These are phyloP conservation scores for Heimioporus sp. DNA, from an alignment of 768 basidiomycete genomes.

Conservation along the genomic window DNA sequence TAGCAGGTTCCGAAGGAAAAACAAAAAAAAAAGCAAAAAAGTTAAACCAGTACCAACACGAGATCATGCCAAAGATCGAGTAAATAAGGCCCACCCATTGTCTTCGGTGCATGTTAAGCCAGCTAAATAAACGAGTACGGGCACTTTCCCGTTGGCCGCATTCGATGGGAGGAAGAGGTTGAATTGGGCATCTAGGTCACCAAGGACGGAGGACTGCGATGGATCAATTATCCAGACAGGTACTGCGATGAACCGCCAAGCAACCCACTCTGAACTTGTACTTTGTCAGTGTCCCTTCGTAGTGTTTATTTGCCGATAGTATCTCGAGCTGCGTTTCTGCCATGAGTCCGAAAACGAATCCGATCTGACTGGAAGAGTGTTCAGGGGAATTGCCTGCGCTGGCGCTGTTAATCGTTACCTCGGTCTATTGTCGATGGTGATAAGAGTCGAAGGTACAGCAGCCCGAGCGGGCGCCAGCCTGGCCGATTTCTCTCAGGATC, in stretches of 20 bases:
- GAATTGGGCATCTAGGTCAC: conserved; percentile 71
- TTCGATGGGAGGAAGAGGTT: conserved; percentile 85
- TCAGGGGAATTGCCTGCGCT: too few species aligned
- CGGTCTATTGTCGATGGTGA: too few species aligned
- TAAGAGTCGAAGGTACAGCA: too few species aligned
- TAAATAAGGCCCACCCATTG: conserved; percentile 61
- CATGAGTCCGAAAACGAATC: conserved; percentile 8
- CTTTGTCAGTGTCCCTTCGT: conserved; percentile 78
- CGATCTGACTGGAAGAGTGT: too few species aligned
- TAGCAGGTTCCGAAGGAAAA: neutral
- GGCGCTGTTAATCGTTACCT: too few species aligned
- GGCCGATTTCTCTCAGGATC: too few species aligned
- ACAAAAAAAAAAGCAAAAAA: too few species aligned
- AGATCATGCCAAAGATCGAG: neutral
- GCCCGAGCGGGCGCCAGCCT: too few species aligned
- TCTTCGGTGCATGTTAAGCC: conserved; percentile 92
- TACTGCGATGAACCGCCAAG: neutral
- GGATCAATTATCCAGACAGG: neutral
- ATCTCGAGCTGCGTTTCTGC: conserved; percentile 48
- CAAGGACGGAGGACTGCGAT: conserved; percentile 63
- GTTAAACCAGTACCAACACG: neutral
- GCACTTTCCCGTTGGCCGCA: conserved; percentile 53
- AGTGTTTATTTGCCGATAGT: conserved; percentile 75
- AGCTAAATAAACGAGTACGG: conserved; percentile 82
- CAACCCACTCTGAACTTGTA: conserved; percentile 75